phyloP scores from a whole-genome alignment of 768 basidiomycete species.

The Termitomyces sp. region DNA sequence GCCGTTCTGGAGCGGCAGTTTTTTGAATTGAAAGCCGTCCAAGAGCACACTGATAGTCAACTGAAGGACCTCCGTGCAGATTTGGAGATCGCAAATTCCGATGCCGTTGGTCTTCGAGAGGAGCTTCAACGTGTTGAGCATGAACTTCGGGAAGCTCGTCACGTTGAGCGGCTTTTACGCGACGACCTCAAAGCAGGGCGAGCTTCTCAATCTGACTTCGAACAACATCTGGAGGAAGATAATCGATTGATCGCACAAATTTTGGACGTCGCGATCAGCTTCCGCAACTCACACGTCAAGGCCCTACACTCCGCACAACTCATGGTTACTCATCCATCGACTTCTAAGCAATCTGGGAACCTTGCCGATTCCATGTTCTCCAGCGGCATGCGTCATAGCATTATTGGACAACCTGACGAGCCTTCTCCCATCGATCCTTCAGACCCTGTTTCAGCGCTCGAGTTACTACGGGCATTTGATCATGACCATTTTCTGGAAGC shows the following conservation, averaged over 20 bases:
- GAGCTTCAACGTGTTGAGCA: slow-evolving; percentile 69
- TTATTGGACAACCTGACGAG: slow-evolving; percentile 51
- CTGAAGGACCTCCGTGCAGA: slow-evolving; percentile 59
- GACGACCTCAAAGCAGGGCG: slow-evolving; percentile 71
- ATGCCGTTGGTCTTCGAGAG: slow-evolving; percentile 64
- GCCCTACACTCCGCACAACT: slow-evolving; percentile 59
- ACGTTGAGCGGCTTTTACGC: slow-evolving; percentile 63
- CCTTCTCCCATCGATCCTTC: slow-evolving; percentile 76
- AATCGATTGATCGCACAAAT: slow-evolving; percentile 76
- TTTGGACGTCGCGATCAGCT: slow-evolving; percentile 72
- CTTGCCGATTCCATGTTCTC: slow-evolving; percentile 49
- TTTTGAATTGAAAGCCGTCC: slow-evolving; percentile 59
- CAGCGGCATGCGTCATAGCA: slow-evolving; percentile 47
- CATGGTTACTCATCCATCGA: slow-evolving; percentile 49
- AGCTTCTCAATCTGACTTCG: slow-evolving; percentile 61
- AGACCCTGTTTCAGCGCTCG: slow-evolving; percentile 66
- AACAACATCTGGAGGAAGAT: slow-evolving; percentile 60
- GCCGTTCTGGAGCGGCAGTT: slow-evolving; percentile 90
- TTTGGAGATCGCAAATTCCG: slow-evolving; percentile 59
- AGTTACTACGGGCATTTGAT: slow-evolving; percentile 68
- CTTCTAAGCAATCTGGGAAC: slow-evolving; percentile 37
- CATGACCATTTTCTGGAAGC: slow-evolving; percentile 84
- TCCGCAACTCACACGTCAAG: slow-evolving; percentile 73
- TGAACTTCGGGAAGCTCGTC: slow-evolving; percentile 63
- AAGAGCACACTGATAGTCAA: slow-evolving; percentile 58